Base-by-base conservation (phyloP, 1,284 basidiomycete species). In the Puccinia polysora region DNA sequence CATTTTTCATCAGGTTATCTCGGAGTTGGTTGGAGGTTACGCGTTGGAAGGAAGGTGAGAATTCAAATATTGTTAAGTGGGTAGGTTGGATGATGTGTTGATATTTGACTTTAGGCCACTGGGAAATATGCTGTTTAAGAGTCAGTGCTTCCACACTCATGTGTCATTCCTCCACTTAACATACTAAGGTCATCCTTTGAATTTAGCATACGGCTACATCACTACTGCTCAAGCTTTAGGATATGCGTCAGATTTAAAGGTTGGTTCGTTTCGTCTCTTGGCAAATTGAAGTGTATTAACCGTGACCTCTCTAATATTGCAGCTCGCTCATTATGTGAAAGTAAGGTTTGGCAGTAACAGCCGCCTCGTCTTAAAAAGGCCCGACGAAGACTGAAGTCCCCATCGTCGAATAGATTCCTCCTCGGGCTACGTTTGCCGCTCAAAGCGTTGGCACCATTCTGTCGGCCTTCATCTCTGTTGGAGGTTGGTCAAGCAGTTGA, bases 241-340 rank as follows among this genome's bases (percentile, higher is more conserved):
- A 43, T 70, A 70, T 49, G 68, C 58, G 2, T 50, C 68, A 18
- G 68, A 70, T 58, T 40, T 70, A 8, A 70, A 70, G 36, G 68
- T 70, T 49, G 18, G 58, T 14, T 32, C 53, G 25, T 8, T 25
- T 32, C 12, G 0, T 28, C 28, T 62, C 28, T 40, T 59, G 28
- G 5, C 1, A n/a, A 50, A 25, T 8, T 32, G 5, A n/a, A 10
- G 23, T n/a, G 38, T 15, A 32, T 23, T 43, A n/a, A n/a, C n/a
- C n/a, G n/a, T n/a, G n/a, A n/a, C n/a, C n/a, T n/a, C n/a, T n/a
- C n/a, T 6, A 25, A 30, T 12, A 30, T 62, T 53, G 12, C 49
- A 70, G 68, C 68, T 70, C 47, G 68, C 68, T 20, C 68, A 70
- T 40, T 70, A 70, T 40, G 68, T 70, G 12, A 70, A 70, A 43